Percentiles rank a stretch among this genome's conserved stretches.
Evolutionary conservation across 768 basidiomycete species (phyloP).

Genomic region (Lactifluus rugatus): DNA sequence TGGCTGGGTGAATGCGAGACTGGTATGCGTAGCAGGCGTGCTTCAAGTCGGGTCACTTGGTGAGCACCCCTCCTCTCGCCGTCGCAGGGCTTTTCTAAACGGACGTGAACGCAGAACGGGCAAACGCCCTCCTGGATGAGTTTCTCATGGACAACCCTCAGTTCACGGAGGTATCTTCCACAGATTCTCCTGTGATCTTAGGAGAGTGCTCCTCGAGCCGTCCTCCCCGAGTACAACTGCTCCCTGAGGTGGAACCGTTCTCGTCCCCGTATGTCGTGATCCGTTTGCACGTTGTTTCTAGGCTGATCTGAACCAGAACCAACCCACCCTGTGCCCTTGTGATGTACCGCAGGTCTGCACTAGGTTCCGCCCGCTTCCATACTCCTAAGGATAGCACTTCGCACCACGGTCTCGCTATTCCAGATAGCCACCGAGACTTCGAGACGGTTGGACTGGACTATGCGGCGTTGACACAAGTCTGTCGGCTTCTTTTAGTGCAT

Average conservation of each 20-base stretch:
- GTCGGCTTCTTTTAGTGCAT: not conserved
- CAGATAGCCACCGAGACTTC: slow-evolving; percentile 7
- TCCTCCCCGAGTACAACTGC: slow-evolving; percentile 3
- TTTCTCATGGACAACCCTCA: slow-evolving; percentile 13
- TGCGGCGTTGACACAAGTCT: slow-evolving; percentile 6
- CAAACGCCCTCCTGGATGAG: slow-evolving; percentile 3
- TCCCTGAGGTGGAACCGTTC: not conserved
- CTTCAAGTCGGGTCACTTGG: slow-evolving; percentile 7
- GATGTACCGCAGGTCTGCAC: slow-evolving; percentile 13
- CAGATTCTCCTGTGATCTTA: slow-evolving; percentile 8
- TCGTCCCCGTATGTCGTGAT: not conserved
- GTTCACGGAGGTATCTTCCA: slow-evolving; percentile 14
- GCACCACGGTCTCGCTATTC: not conserved
- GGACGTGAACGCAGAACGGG: not conserved
- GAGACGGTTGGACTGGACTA: slow-evolving; percentile 7
- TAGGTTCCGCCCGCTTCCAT: slow-evolving; percentile 16
- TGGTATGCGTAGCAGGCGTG: slow-evolving; percentile 16
- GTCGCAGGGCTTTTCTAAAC: not conserved
- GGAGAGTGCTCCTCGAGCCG: slow-evolving; percentile 7
- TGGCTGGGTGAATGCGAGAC: slow-evolving; percentile 12
- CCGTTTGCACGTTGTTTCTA: not conserved
- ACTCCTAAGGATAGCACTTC: not conserved
- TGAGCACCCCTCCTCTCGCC: not conserved
- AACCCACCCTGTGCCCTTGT: not conserved
- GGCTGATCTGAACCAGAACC: slow-evolving; percentile 6